Evolutionary conservation across 345 rosid species (phyloP), one percentile per base, ranked within the genome.

Genomic region (Populus simonii): DNA sequence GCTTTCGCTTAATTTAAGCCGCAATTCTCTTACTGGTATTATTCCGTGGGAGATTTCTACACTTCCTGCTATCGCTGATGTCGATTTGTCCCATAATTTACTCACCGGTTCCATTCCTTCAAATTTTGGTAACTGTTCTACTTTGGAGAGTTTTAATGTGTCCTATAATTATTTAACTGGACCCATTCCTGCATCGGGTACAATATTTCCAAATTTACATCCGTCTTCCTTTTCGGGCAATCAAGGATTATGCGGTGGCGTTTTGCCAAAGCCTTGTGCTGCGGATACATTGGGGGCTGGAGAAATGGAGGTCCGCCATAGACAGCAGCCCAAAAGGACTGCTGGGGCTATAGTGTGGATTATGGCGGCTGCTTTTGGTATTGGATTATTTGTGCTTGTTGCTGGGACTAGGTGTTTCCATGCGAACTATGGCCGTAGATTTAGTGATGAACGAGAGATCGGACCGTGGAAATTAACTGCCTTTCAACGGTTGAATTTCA

Each of bases 401-500:
- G 98, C 97, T 0, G 94, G 91, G 6, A 87, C 91, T 8, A 76
- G 95, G 38, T 94, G 97, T 73, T 91, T 91, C 90, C 90, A 86
- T 66, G 88, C 87, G 1, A 90, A 71, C 53, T 88, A 90, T 75
- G 72, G 83, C 78, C 85, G 88, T 36, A 70, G 83, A 45, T 83
- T 85, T 2, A 74, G 41, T 22, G 84, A 80, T 6, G 87, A 86
- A 0, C 85, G 85, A 7, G 97, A 88, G 74, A 79, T 78, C 68
- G 99, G 97, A 20, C 97, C 93, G 75, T 96, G 98, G 98, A 94
- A 91, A 72, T 73, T 96, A 27, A 96, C 97, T 3, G 98, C 99
- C 5, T 96, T 94, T 78, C 99, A 92, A 75, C 83, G 97, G 78
- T 73, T 94, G 20, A 96, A 89, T 82, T 96, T 94, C 90, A 85